Evolutionary conservation across 2,329 filamentous ascomycete species (phyloP), one percentile per base, ranked within the genome.

Genomic region (Verticillium longisporum): DNA sequence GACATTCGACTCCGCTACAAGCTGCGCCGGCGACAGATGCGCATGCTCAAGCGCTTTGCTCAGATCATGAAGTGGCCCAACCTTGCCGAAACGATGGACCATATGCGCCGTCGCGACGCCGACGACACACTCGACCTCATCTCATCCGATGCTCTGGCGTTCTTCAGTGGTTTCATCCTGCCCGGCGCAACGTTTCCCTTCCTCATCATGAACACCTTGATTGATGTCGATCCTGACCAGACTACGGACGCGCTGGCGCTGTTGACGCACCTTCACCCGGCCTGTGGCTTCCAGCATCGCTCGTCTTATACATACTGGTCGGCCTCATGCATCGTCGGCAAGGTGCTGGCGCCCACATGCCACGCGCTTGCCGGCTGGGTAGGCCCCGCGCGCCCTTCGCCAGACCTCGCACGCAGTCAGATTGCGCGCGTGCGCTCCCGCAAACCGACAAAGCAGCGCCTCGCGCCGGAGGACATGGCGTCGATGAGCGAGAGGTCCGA

Each of bases 1-100:
- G 75, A 84, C 60, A 77, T 90, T 56, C 82, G 79, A 62, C 83
- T 91, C 55, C 83, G 87, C 15, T 84, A 87, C 64, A 85, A 82
- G 69, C 79, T 85, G 60, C 88, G 88, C 74, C 83, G 83, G 68
- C 80, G 83, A 26, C 89, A 92, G 71, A 84, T 88, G 63, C 87
- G 88, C 69, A 85, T 87, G 69, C 76, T 92, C 54, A 83, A 83
- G 65, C 81, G 82, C 38, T 92, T 92, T 69, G 88, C 88, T 11
- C 80, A 84, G 69, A 84, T 83, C 68, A 86, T 92, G 78, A 91
- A 90, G 72, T 92, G 89, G 89, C 89, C 89, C 1, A 91, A 91
- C 66, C 81, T 91, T 62, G 77, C 77, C 21, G 84, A 85, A 62
- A 86, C 89, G 6, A 78, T 90, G 55, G 82, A 84, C 53, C 79